Evolutionary conservation across 306 rosid species (phyloP).

Genomic region (Lablab purpureus): DNA sequence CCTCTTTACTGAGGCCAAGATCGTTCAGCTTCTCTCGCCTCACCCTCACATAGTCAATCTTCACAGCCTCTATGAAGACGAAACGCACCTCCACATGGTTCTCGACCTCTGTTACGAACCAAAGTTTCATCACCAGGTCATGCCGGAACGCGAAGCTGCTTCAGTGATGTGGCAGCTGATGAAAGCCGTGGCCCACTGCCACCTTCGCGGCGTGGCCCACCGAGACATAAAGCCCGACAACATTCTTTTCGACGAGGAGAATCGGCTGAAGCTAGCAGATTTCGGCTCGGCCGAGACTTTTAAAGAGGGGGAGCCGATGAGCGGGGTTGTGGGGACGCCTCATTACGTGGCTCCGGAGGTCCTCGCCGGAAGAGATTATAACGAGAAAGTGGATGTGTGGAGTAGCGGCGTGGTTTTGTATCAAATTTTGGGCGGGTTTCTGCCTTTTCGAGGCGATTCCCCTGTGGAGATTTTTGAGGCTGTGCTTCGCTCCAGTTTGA

Average conservation of each 20-base stretch:
- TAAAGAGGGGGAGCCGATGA: constrained; percentile 56
- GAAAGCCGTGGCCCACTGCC: constrained; percentile 68
- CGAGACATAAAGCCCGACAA: constrained; percentile 82
- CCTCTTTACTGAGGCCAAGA: constrained; percentile 64
- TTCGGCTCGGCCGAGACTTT: constrained; percentile 75
- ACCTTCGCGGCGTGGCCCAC: constrained; percentile 69
- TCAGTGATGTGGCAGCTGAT: constrained; percentile 58
- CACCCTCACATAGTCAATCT: constrained; percentile 65
- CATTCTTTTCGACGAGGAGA: constrained; percentile 55
- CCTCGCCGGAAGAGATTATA: constrained; percentile 59
- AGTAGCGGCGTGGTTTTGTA: constrained; percentile 84
- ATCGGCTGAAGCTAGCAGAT: constrained; percentile 57
- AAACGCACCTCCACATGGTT: constrained; percentile 61
- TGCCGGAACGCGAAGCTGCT: constrained; percentile 59
- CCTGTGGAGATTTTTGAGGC: constrained; percentile 70
- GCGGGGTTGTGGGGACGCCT: constrained; percentile 74
- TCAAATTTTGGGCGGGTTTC: constrained; percentile 65
- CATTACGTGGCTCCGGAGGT: constrained; percentile 84
- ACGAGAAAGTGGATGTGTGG: constrained; percentile 81
- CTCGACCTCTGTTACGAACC: constrained; percentile 64
- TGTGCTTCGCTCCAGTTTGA: constrained; percentile 62
- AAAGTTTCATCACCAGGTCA: constrained; percentile 51
- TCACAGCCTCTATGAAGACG: constrained; percentile 65
- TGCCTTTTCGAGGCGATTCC: constrained; percentile 72
- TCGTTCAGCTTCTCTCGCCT: constrained; percentile 56